These are phyloP conservation scores for Quillaja saponaria DNA, from an alignment of 306 rosid genomes.

Conservation along the genomic window DNA sequence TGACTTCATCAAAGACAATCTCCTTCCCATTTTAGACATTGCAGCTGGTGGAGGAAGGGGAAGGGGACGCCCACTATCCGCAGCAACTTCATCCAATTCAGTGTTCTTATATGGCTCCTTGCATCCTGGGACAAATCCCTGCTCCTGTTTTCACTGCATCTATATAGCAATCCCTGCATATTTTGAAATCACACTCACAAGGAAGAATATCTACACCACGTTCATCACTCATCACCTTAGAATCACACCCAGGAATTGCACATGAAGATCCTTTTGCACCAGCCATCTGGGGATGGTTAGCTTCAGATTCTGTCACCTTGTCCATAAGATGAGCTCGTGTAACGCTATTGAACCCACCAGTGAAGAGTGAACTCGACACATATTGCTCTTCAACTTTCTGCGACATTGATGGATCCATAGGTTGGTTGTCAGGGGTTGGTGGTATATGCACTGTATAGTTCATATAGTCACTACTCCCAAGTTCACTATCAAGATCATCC, in stretches of 20 bases:
- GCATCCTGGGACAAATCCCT: conserved; percentile 86
- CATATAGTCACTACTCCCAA: conserved; percentile 70
- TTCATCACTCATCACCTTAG: conserved; percentile 85
- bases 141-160: conserved; percentile 85
- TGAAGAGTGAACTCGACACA: conserved; percentile 82
- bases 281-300: conserved; percentile 95
- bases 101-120: conserved; percentile 84
- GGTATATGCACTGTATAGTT: conserved; percentile 89
- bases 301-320: conserved; percentile 86
- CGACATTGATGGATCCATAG: conserved; percentile 81
- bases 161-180: conserved; percentile 86
- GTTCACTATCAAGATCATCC: conserved; percentile 93
- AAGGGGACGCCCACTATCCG: conserved; percentile 62
- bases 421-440: conserved; percentile 94
- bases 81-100: conserved; percentile 73
- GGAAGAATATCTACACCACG: conserved; percentile 89
- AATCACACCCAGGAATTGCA: conserved; percentile 89
- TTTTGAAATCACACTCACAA: conserved; percentile 96
- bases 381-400: conserved; percentile 95
- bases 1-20: conserved; percentile 85
- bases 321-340: conserved; percentile 94
- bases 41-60: conserved; percentile 70
- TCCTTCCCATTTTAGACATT: conserved; percentile 85
- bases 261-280: conserved; percentile 90
- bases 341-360: conserved; percentile 88